Conservation (phyloP, 305 asterid species). For the Solanum hybrid region DNA sequence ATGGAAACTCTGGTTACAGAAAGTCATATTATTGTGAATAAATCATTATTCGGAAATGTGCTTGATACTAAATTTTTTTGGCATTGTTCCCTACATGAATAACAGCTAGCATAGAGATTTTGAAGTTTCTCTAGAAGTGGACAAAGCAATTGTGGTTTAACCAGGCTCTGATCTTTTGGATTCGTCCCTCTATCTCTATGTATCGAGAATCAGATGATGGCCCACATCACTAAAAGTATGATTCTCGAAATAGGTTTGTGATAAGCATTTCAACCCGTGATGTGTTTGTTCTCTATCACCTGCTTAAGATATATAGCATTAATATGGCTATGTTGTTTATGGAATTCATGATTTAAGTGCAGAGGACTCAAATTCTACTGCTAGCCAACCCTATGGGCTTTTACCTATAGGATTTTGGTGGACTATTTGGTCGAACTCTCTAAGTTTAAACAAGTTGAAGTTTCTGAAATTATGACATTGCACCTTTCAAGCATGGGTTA, state of each 20-base stretch:
- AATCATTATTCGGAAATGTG: neutral
- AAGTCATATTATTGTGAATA: no score
- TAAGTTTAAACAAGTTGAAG: neutral
- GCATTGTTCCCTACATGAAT: neutral
- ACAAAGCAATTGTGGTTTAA: neutral
- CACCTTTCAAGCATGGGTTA: neutral
- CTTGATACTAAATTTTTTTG: neutral
- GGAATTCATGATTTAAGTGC: neutral
- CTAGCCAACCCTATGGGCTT: neutral
- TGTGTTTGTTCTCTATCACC: neutral
- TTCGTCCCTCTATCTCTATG: neutral
- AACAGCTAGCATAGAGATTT: neutral
- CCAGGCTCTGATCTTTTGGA: neutral
- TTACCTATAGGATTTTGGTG: neutral
- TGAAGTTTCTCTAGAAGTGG: neutral
- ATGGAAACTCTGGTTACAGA: neutral
- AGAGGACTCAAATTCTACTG: neutral
- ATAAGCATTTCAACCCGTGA: neutral
- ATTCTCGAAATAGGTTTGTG: neutral
- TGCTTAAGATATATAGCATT: neutral
- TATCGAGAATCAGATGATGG: neutral
- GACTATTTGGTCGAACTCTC: neutral
- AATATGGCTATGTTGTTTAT: neutral
- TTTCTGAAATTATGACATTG: neutral
- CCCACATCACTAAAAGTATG: neutral